Base-by-base conservation (phyloP, 176 grass and related monocot species). In the Otatea glauca region DNA sequence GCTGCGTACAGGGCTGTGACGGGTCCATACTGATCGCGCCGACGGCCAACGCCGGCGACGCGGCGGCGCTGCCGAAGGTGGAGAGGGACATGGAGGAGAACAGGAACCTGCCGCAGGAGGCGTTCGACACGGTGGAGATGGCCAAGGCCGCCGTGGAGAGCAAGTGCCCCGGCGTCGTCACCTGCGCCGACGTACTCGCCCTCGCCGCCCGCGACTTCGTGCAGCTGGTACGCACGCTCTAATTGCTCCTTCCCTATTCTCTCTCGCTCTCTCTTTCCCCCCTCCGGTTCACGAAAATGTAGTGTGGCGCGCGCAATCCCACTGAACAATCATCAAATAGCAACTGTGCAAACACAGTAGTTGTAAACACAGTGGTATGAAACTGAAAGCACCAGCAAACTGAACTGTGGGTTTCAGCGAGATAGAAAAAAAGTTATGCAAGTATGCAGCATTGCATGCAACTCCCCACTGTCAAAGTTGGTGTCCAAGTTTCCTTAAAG, bases 71-170 rank as follows among this genome's bases (percentile, higher is more conserved):
- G 75, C 4, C 29, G 23, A 86, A 76, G 83, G 93, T 96, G 83
- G 96, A 99, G 88, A 79, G 93, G 80, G 96, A 99, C 82, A 38
- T 89, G 88, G 93, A 92, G 69, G 93, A 99, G 53, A 99, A 99
- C 83, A 86, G 35, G 89, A 96, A 83, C 84, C 76, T 99, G 70
- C 68, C 88, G 82, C 75, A 80, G n/a, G 93, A 92, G 81, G 93
- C 83, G 69, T 99, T 99, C 80, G 89, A 99, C 66, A 91, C 88
- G 51, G 81, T 99, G 56, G 88, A 94, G 75, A 85, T 95, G 63
- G 96, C 86, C 41, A 99, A 99, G 85, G 89, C 91, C 35, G 87
- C 89, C 69, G 91, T 99, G 11, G 96, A 99, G 86, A 88, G 56
- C 68, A 84, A 84, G 74, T 99, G 96, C 84, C 93, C 93, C 13